Base-by-base conservation (phyloP, 805 yeast species). In the Teunomyces barrocoloradensis region DNA sequence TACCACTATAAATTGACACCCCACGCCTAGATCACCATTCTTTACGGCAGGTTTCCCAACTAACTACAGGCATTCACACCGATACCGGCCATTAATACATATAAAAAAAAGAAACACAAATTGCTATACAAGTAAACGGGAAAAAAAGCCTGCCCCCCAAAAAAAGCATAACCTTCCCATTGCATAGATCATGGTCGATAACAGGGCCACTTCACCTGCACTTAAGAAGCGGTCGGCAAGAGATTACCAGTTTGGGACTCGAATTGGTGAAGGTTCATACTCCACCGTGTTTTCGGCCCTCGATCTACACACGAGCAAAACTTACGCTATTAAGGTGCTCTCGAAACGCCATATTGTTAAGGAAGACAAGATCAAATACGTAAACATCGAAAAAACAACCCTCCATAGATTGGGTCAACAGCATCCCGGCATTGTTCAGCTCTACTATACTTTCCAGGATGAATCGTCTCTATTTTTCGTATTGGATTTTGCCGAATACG, bases 391-490 rank as follows among this genome's bases (percentile, higher is more conserved):
- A 62, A 94, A 94, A 63, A 84, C 87, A 47, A 89, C 97, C 1
- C 71, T 94, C 52, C 91, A 90, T 65, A 69, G 92, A 20, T 71
- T 94, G 52, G 96, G 96, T 2, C 84, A 85, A 47, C 77, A 72
- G 52, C 98, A 94, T 61, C 97, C 97, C 0, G 99, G 99, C 1
- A 86, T 94, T 25, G 95, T 94, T 17, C 87, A 91, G 42, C 71
- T 94, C 41, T 88, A 89, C 67, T 94, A 87, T 66, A 94, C 99
- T 1, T 94, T 94, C 68, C 99, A 94, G 65, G 99, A 94, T 64
- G 89, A 87, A 39, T 79, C 82, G 49, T 84, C 89, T 29, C 71
- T 94, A 33, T 94, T 89, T 63, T 94, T 91, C 65, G 99, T 92
- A 32, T 79, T 94, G 45, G 98, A 94, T 65, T 87, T 84, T 61